Evolutionary conservation across 768 basidiomycete genomes (phyloP).

Genomic region (Pulveroboletus ravenelii): DNA sequence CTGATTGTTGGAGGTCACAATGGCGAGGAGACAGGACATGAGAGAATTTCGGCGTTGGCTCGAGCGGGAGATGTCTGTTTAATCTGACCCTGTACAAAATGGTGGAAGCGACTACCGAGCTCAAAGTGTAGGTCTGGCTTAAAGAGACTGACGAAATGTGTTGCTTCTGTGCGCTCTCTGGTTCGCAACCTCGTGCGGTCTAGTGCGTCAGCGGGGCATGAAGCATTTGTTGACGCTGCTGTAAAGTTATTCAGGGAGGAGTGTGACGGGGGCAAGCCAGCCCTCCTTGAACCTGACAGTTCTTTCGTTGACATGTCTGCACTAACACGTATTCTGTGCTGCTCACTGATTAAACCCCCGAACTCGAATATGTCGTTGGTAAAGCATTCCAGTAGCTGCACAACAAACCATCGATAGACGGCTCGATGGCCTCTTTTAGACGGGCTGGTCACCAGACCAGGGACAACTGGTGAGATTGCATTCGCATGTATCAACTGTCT

Average conservation of each 20-base stretch:
- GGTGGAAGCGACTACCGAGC: too few relatives aligned
- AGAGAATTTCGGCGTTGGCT: too few relatives aligned
- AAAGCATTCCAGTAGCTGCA: slow-evolving; percentile 42
- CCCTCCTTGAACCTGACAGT: background rate
- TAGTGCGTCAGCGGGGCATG: slow-evolving; percentile 52
- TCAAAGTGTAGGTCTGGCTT: too few relatives aligned
- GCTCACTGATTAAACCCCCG: too few relatives aligned
- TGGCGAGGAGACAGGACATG: too few relatives aligned
- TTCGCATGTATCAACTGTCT: slow-evolving; percentile 1
- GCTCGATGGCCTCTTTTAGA: too few relatives aligned
- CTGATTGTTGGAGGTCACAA: too few relatives aligned
- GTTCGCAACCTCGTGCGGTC: slow-evolving; percentile 76
- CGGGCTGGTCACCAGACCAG: too few relatives aligned
- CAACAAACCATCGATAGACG: too few relatives aligned
- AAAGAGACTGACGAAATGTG: slow-evolving; percentile 64
- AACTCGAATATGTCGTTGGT: slow-evolving; percentile 66
- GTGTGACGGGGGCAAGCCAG: slow-evolving; percentile 38
- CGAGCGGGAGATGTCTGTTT: too few relatives aligned
- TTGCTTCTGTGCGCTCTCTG: slow-evolving; percentile 88
- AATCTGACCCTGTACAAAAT: too few relatives aligned
- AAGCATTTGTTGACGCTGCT: slow-evolving; percentile 66
- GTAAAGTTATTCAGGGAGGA: slow-evolving; percentile 59
- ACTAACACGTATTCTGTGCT: too few relatives aligned
- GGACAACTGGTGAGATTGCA: slow-evolving; percentile 39
- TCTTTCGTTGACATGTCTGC: slow-evolving; percentile 36